Evolutionary conservation across 148 eudicot genomes (phyloP), one percentile per base, ranked within the genome.

Genomic region (Gaultheria prostrata): DNA sequence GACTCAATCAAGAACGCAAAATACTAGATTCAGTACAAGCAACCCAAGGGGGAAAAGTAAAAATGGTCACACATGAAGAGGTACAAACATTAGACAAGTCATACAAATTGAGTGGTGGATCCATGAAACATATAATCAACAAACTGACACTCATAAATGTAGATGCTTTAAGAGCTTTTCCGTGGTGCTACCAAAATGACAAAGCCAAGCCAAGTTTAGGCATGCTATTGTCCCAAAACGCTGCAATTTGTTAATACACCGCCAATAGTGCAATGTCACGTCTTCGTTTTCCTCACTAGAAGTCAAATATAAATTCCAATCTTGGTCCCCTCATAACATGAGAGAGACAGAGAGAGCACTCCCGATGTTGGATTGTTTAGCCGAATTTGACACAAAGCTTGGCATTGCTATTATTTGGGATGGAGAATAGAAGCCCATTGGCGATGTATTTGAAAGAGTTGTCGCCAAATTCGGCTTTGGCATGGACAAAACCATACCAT

Each of bases 51-150:
- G 13, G 80, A 18, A 76, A 32, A 32, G 9, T 48, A 21, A 76
- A 48, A 48, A 76, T 48, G 57, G 79, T 4, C 54, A 24, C 79
- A 76, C 17, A 53, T 9, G 50, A 30, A 26, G 30, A 53, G 28
- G 24, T 48, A 30, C 6, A 48, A 51, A 49, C 12, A 48, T 3
- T 10, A 48, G 32, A 48, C 6, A 28, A 76, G 59, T 50, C 11
- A 49, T n/a, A 49, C 57, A n/a, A 77, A 48, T 9, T 24, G 24
- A 77, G 26, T 3, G 12, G 12, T 77, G 18, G 59, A 12, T 49
- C 11, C 61, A 77, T 10, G 50, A 50, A 50, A 77, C 35, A 49
- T 50, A 46, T 76, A 51, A 76, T 49, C 46, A 50, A 77, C 79
- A 77, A 77, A n/a, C 49, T 28, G 14, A 39, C 30, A 76, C 54